Evolutionary conservation across 441 rosid species (phyloP), one percentile per base, ranked within the genome.

Genomic region (Metrosideros polymorpha): DNA sequence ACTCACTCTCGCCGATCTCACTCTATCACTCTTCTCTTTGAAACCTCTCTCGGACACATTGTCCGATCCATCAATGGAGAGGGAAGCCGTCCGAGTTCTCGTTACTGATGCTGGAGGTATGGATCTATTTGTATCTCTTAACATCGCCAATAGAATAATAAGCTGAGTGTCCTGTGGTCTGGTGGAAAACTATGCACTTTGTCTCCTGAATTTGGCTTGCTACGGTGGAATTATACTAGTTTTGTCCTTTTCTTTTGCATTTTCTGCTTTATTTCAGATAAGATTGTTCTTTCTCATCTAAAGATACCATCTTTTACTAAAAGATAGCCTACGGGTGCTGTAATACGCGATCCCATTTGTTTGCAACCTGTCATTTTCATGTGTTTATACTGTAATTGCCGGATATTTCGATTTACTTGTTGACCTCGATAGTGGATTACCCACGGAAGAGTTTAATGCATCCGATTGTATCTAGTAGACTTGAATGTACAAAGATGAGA

Each of bases 61-160:
- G n/a, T n/a, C n/a, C n/a, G n/a, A n/a, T n/a, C n/a, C n/a, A n/a
- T n/a, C n/a, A n/a, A n/a, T n/a, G n/a, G n/a, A n/a, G n/a, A n/a
- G n/a, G n/a, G n/a, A n/a, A n/a, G n/a, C n/a, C n/a, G n/a, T n/a
- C n/a, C 98, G 97, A 92, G 97, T 97, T 86, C 98, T 97, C 82
- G 98, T 97, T 88, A 96, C 99, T 35, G 98, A 97, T 29, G 99
- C 98, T 89, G 98, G 98, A 87, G 98, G 98, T 96, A 51, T 15
- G 19, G 53, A 2, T 9, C 49, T 45, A 45, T 45, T 45, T 9
- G 49, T 45, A 45, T 45, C 49, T 45, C 49, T 45, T 45, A 45
- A 45, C 49, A 45, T 45, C 2, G 49, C 49, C 12, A 45, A 45
- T 45, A 7, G 49, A 45, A 45, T 45, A 45, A 45, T 45, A 45